A percentile compares a stretch with the other conserved stretches of the same genome.
These are phyloP conservation scores for Pelargonium myrrhifolium DNA, from an alignment of 441 rosid genomes.

Conservation along the genomic window DNA sequence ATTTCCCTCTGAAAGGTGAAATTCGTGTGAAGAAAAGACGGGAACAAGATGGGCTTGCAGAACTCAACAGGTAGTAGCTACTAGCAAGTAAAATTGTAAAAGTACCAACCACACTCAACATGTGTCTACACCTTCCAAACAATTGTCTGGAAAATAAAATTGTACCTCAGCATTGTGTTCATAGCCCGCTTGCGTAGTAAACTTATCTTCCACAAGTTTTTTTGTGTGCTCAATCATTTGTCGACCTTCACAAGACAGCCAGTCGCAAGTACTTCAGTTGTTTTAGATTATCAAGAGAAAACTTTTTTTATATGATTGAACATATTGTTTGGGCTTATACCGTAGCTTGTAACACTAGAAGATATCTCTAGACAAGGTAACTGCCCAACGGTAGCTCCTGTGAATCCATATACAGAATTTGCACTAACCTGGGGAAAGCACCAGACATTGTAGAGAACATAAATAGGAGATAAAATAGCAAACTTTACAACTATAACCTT, in stretches of 20 bases:
- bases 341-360: constrained; percentile 98
- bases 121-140: constrained; percentile 4
- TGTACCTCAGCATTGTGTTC: constrained; percentile 84
- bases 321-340: constrained; percentile 31
- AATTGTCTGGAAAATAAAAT: background rate
- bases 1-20: background rate
- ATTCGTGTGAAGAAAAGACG: background rate
- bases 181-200: constrained; percentile 65
- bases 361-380: constrained; percentile 95
- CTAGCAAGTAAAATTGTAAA: no score
- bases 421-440: constrained; percentile 72
- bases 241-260: constrained; percentile 55
- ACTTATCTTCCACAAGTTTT: constrained; percentile 83
- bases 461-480: background rate
- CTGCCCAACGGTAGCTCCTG: constrained; percentile 93
- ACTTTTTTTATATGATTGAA: background rate
- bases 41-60: no score
- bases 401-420: constrained; percentile 96
- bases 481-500: background rate
- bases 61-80: no score
- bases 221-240: constrained; percentile 98
- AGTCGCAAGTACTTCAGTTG: constrained; percentile 21
- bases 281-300: constrained; percentile 13
- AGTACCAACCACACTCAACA: background rate
- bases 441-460: constrained; percentile 19